These are phyloP conservation scores for Phytophthora lateralis DNA, from an alignment of 352 stramenopile genomes.

Conservation along the genomic window DNA sequence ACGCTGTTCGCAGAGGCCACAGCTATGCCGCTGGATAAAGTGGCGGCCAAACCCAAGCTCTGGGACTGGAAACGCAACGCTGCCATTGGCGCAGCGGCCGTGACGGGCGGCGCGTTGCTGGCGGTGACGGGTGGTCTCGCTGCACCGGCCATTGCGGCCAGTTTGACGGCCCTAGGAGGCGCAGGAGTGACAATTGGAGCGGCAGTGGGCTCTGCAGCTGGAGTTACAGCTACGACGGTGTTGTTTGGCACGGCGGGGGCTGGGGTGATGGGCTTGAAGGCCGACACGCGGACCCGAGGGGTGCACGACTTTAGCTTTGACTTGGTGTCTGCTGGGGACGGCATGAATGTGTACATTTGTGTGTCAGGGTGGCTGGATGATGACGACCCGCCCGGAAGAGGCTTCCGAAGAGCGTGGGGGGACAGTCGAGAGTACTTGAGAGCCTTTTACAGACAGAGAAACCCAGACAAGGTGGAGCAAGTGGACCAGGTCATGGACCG, in stretches of 20 bases:
- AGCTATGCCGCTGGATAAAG: conserved; percentile 74
- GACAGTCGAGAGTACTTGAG: conserved; percentile 80
- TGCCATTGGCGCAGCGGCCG: conserved; percentile 67
- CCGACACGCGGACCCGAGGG: conserved; percentile 68
- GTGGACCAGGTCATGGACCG: conserved; percentile 83
- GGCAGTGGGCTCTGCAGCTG: conserved; percentile 53
- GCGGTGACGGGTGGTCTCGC: conserved; percentile 75
- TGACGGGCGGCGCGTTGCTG: conserved; percentile 74
- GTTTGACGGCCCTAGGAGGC: conserved; percentile 65
- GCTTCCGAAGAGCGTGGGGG: conserved; percentile 78
- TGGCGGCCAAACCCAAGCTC: conserved; percentile 52
- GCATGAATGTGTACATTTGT: conserved; percentile 91
- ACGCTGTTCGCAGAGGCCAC: conserved; percentile 75
- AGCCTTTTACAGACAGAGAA: conserved; percentile 72
- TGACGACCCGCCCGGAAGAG: conserved; percentile 56
- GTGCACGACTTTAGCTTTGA: conserved; percentile 87
- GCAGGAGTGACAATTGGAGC: conserved; percentile 71
- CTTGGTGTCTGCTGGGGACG: conserved; percentile 74
- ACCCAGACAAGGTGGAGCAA: conserved; percentile 77
- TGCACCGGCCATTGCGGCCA: conserved; percentile 60
- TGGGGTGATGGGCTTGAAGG: conserved; percentile 82
- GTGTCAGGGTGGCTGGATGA: conserved; percentile 85
- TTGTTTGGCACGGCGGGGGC: conserved; percentile 84
- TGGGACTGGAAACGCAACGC: conserved; percentile 86
- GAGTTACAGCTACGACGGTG: conserved; percentile 71